A percentile compares a stretch with the other conserved stretches of the same genome.
These are phyloP conservation scores for Microbotryum saponariae DNA, from an alignment of 1,284 basidiomycete species.

Conservation along the genomic window DNA sequence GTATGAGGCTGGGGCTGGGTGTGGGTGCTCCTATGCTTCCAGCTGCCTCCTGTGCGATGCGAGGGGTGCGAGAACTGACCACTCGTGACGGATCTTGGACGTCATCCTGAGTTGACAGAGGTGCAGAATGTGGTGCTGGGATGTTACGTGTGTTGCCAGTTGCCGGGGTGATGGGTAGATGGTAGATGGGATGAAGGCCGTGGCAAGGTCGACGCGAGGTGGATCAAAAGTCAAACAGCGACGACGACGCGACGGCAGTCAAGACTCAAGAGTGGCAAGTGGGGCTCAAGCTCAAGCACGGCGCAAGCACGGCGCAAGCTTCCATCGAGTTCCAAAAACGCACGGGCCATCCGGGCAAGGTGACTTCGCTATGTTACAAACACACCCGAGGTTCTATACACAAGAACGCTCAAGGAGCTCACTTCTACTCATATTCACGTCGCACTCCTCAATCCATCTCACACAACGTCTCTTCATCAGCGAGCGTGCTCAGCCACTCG, in stretches of 20 bases:
- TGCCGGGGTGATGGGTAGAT: no score
- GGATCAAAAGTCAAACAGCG: background rate
- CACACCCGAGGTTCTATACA: no score
- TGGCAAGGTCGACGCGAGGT: no score
- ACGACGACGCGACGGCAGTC: background rate
- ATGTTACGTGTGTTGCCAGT: background rate
- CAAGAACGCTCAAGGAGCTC: no score
- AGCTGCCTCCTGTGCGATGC: background rate
- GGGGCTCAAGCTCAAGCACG: no score
- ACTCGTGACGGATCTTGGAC: slow-evolving; percentile 32
- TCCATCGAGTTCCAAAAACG: no score
- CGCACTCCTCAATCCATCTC: slow-evolving; percentile 15
- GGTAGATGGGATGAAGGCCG: no score
- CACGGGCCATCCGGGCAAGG: no score
- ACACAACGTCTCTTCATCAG: slow-evolving; percentile 51
- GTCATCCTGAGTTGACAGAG: background rate
- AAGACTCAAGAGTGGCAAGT: no score
- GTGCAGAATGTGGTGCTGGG: background rate
- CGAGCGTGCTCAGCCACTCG: slow-evolving; percentile 55
- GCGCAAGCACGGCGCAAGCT: no score
- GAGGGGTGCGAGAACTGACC: slow-evolving; percentile 7
- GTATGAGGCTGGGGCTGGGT: background rate
- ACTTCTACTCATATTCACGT: no score
- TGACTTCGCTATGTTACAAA: no score
- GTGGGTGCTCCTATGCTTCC: background rate